Base-by-base conservation (phyloP, 176 grass and related monocot species). In the Phoenix roebelenii region DNA sequence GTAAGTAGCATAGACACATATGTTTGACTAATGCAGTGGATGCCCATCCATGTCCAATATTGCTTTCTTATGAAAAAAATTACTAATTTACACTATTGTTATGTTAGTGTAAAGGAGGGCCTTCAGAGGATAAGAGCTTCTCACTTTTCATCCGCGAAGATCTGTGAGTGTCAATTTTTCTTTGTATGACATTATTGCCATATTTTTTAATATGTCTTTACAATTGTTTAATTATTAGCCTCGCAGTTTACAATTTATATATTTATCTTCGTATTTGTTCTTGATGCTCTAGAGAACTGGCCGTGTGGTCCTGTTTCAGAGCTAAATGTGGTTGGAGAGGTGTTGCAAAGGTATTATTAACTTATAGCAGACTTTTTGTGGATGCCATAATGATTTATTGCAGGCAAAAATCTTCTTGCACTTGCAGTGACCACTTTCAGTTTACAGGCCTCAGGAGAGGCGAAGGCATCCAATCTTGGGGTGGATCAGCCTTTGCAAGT, bases 241-340 rank as follows among this genome's bases (percentile, higher is more conserved):
- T 25, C 17, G 44, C 24, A 55, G 72, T 29, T 82, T 32, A 66
- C 16, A 1, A 59, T 58, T 50, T 16, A 32, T 59, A 44, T 44
- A 14, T 44, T 44, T 44, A 14, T 44, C 35, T 12, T 44, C 14
- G 35, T 44, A 23, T 70, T 69, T 7, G 60, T 49, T 76, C 61
- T 22, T 77, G 18, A 72, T 80, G 69, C 56, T 48, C 57, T 73
- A 98, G 93, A 52, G 16, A 0, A 12, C 60, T 55, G 10, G 84
- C 88, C 23, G 18, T 54, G 9, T 98, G 93, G 93, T 68, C 18
- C 22, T 98, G 93, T 57, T 98, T 98, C 59, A 83, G 88, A 79
- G 63, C 74, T 4, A 89, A 4, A 22, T 98, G 93, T 79, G 93
- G 88, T 48, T 98, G 79, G 87, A 83, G 55, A 59, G 93, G 93